Conservation (phyloP, 148 eudicot genomes). For the Dianthus caryophyllus region DNA sequence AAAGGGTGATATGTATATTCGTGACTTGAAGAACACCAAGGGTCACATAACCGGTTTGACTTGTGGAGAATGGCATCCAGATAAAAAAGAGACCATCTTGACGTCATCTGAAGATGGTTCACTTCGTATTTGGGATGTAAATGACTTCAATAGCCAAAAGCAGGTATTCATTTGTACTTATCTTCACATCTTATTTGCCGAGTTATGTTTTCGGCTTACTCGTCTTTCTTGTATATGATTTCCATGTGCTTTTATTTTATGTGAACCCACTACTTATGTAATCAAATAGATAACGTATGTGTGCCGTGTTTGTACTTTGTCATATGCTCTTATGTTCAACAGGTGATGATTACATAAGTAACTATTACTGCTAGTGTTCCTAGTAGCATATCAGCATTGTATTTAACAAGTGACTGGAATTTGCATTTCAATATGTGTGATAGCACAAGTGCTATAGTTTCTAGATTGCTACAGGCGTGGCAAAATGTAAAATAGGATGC, state of each 20-base stretch:
- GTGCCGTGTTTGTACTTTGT: neutral
- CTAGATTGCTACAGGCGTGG: too few species aligned
- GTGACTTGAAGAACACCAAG: slow-evolving; percentile 96
- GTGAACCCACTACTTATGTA: neutral
- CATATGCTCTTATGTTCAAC: neutral
- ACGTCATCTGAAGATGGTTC: slow-evolving; percentile 99
- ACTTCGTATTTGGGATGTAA: slow-evolving; percentile 93
- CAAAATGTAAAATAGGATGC: too few species aligned
- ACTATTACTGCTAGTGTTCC: neutral
- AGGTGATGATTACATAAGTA: neutral
- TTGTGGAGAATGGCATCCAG: slow-evolving; percentile 98
- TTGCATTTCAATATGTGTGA: too few species aligned
- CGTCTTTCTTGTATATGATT: neutral
- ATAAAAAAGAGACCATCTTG: slow-evolving; percentile 69
- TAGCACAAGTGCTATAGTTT: too few species aligned
- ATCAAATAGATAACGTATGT: neutral
- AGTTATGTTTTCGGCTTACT: neutral
- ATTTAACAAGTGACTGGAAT: neutral
- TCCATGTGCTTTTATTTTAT: neutral
- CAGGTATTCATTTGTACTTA: slow-evolving; percentile 45
- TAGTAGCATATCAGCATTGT: neutral
- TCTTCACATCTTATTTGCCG: neutral
- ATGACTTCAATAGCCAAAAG: slow-evolving; percentile 91
- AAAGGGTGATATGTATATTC: slow-evolving; percentile 97
- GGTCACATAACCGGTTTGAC: slow-evolving; percentile 97